Evolutionary conservation across 495 filamentous ascomycete species (phyloP), one percentile per base, ranked within the genome.

Genomic region (Aspergillus sparsus): DNA sequence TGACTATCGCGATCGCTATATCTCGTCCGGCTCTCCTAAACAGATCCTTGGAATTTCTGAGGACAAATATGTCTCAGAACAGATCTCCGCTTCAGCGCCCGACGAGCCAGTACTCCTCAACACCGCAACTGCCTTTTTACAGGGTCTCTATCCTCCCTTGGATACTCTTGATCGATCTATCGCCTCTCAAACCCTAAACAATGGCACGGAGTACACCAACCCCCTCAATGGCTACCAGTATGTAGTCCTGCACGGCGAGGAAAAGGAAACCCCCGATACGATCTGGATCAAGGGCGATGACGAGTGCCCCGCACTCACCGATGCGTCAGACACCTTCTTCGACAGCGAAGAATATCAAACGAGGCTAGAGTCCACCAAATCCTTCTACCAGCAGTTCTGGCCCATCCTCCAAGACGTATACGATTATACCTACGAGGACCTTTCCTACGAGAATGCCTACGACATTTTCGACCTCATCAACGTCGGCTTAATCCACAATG

Each of bases 371-470:
- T 69, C 71, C 61, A 89, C 87, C 47, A 55, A 68, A 53, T 68
- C 65, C 41, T 84, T 90, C 68, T 90, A 91, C 77, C 61, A 78
- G 65, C 70, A 64, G 53, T 62, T 91, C 36, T 66, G 79, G 39
- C 85, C 87, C 9, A 68, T 85, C 21, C 72, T 88, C 70, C 82
- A 86, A 67, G 59, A 65, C 42, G 81, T 80, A 8, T 84, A 85
- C 65, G 68, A 61, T 35, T 60, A 69, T 16, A 72, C 50, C 49
- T 42, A 39, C n/a, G 21, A 57, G 37, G 62, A 81, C 49, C 72
- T 81, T 35, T 87, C 42, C 63, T 89, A 79, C 75, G 83, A 85
- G 68, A 89, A 89, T 70, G 87, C 83, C 35, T 91, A 88, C 69
- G 70, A 74, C 52, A 85, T 81, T 54, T 81, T 71, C 66, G 78